Conservation (phyloP, 2,329 filamentous ascomycete species). For the Aspergillus hortae region DNA sequence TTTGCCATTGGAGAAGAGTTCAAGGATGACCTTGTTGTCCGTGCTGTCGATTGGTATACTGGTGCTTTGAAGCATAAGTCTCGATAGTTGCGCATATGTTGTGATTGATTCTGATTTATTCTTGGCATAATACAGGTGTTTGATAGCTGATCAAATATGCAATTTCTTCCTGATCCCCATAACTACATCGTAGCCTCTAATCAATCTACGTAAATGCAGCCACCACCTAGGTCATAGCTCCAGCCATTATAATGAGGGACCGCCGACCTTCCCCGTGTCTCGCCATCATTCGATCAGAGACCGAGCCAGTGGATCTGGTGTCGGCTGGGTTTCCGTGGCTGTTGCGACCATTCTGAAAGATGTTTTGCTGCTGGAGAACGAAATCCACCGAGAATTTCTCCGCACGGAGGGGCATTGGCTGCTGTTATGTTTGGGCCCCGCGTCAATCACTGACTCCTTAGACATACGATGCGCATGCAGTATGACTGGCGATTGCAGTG, state of each 20-base stretch:
- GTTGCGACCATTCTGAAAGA: neutral
- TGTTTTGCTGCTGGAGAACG: no score
- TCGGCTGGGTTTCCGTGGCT: constrained; percentile 3
- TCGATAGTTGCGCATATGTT: neutral
- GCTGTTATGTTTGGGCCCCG: neutral
- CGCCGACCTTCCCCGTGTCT: constrained; percentile 3
- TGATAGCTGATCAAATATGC: no score
- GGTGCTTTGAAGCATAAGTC: neutral
- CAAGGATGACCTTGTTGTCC: neutral
- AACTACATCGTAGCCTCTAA: no score
- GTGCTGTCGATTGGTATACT: neutral
- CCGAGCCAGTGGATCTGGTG: constrained; percentile 1
- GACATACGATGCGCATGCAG: neutral
- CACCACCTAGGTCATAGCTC: neutral
- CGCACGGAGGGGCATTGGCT: constrained; percentile 1
- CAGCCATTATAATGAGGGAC: neutral
- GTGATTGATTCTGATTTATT: no score
- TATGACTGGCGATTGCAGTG: neutral
- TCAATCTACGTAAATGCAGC: neutral
- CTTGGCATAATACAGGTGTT: no score
- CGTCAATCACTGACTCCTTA: neutral
- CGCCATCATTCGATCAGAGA: constrained; percentile 4
- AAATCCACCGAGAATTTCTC: constrained; percentile 9
- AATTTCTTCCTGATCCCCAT: no score
- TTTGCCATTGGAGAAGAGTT: neutral